These are phyloP conservation scores for Ilex asprella DNA, from an alignment of 257 asterid genomes.

Conservation along the genomic window DNA sequence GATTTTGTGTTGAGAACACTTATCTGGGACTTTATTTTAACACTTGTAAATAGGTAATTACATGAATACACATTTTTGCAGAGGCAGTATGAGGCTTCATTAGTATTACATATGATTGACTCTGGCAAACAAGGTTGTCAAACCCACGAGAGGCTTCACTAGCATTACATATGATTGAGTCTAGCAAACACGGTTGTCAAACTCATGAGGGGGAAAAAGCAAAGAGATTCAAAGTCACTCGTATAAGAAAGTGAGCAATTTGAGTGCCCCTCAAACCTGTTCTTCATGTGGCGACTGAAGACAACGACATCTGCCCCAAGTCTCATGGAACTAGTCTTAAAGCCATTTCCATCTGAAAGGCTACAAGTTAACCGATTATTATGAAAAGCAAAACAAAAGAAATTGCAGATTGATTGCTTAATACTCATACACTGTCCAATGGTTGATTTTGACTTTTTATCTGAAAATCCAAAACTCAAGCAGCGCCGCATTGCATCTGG, in stretches of 20 bases:
- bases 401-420: neutral
- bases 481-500: slow-evolving; percentile 78
- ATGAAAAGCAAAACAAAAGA: slow-evolving; percentile 10
- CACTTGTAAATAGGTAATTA: no score
- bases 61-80: neutral
- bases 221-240: neutral
- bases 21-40: no score
- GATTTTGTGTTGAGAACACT: no score
- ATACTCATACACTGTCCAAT: slow-evolving; percentile 72
- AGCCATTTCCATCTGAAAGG: slow-evolving; percentile 93
- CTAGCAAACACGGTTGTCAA: neutral
- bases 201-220: neutral
- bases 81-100: neutral
- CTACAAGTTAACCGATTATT: slow-evolving; percentile 19
- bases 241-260: neutral
- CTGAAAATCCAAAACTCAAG: slow-evolving; percentile 89
- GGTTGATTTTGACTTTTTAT: slow-evolving; percentile 60
- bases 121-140: neutral
- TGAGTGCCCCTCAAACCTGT: slow-evolving; percentile 35
- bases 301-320: slow-evolving; percentile 91
- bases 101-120: no score
- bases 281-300: slow-evolving; percentile 55
- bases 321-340: slow-evolving; percentile 95
- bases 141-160: neutral
- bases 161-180: no score